Percentiles rank a stretch among this genome's conserved stretches.
phyloP scores from a whole-genome alignment of 805 yeast species.

The Starmerella davenportii region DNA sequence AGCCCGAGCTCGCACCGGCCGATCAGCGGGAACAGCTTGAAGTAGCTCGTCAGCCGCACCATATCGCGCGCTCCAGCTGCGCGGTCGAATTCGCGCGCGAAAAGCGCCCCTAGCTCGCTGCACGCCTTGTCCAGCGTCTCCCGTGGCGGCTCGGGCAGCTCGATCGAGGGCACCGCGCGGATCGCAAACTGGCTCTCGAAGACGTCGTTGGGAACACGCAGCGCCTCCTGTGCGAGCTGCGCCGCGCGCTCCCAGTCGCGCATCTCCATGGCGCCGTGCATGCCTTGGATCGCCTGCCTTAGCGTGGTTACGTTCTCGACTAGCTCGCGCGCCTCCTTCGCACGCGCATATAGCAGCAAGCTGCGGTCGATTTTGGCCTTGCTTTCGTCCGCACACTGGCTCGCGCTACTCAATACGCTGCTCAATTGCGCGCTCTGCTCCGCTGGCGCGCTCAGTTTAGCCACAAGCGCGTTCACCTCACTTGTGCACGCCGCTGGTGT shows the following conservation, averaged over 20 bases:
- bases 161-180: slow-evolving; percentile 69
- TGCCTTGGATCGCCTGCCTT: slow-evolving; percentile 45
- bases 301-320: slow-evolving; percentile 50
- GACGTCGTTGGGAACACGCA: slow-evolving; percentile 34
- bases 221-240: slow-evolving; percentile 37
- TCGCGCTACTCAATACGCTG: slow-evolving; percentile 9
- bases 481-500: slow-evolving; percentile 2
- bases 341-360: slow-evolving; percentile 24
- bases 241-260: slow-evolving; percentile 69
- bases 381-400: slow-evolving; percentile 4
- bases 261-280: slow-evolving; percentile 48
- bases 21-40: slow-evolving; percentile 74
- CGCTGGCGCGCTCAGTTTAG: slow-evolving; percentile 4
- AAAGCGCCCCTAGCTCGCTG: slow-evolving; percentile 36
- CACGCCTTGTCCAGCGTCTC: slow-evolving; percentile 42
- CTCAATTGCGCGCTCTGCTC: slow-evolving; percentile 8
- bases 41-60: slow-evolving; percentile 53
- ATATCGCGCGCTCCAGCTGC: slow-evolving; percentile 56
- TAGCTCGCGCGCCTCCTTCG: slow-evolving; percentile 41
- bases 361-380: slow-evolving; percentile 6
- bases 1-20: slow-evolving; percentile 57
- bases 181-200: slow-evolving; percentile 55
- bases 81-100: slow-evolving; percentile 42
- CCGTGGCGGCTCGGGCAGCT: slow-evolving; percentile 63
- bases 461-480: slow-evolving; percentile 8